These are phyloP conservation scores for Yueomyces sp. DNA, from an alignment of 805 yeast species.

Conservation along the genomic window DNA sequence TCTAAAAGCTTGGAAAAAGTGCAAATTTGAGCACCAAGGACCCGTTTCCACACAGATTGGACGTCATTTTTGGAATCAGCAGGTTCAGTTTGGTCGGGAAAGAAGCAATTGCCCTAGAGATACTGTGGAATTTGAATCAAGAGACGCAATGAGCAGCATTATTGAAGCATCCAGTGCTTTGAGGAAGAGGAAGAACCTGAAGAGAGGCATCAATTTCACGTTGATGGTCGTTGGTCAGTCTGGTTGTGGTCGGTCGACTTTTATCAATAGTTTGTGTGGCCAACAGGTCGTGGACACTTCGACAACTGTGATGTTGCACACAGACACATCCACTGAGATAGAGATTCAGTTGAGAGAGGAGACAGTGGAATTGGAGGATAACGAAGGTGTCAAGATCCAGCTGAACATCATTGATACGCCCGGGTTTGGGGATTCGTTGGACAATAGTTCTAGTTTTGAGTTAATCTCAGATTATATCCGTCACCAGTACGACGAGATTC, in stretches of 20 bases:
- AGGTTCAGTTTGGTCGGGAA: too few relatives aligned
- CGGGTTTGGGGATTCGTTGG: constrained; percentile 65
- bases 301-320: constrained; percentile 40
- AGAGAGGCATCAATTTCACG: constrained; percentile 76
- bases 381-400: constrained; percentile 72
- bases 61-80: too few relatives aligned
- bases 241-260: constrained; percentile 85
- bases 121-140: too few relatives aligned
- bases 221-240: constrained; percentile 78
- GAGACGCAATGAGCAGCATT: constrained; percentile 29
- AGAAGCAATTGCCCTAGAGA: too few relatives aligned
- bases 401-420: constrained; percentile 72
- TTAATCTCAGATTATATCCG: constrained; percentile 65
- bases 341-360: constrained; percentile 61
- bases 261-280: constrained; percentile 82
- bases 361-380: constrained; percentile 72
- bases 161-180: constrained; percentile 40
- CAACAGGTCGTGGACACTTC: constrained; percentile 71
- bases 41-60: too few relatives aligned
- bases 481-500: constrained; percentile 72
- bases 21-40: too few relatives aligned
- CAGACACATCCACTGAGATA: constrained; percentile 36
- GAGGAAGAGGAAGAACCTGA: constrained; percentile 66
- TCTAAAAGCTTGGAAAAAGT: too few relatives aligned
- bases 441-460: constrained; percentile 54